Evolutionary conservation across 169 alveolate species (phyloP), one percentile per base, ranked within the genome.

Genomic region (Plasmodium adleri): DNA sequence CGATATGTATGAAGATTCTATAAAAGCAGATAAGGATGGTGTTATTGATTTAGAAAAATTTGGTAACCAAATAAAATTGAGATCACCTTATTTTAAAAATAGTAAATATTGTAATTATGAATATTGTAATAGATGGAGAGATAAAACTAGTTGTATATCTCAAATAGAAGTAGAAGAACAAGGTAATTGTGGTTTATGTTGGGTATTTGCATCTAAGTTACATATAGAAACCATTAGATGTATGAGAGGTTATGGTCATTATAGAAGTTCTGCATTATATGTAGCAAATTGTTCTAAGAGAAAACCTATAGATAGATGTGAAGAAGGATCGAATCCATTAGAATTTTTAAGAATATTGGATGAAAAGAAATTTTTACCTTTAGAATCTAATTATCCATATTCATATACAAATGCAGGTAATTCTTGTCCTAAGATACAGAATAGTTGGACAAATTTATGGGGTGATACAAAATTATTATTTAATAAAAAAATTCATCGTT

Each of bases 231-330:
- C 86, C 15, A 63, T 85, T n/a, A 85, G 85, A 47, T 85, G 91
- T 22, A 85, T 85, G 91, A 85, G 86, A 15, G 91, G 91, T 13
- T 85, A 85, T 85, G 91, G 86, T 13, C 86, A 68, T 50, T 72
- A 43, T 56, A 60, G 76, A 20, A 72, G 87, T 15, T 85, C 92
- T 15, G 75, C 92, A 15, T 49, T 85, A 24, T 85, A 12, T 59
- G 62, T 85, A 6, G 91, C 86, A 9, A 68, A 85, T 15, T 85
- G 91, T 52, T 63, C 80, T 9, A 28, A 54, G 1, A 67, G 83
- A 67, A 39, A 49, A 7, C 60, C 72, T 24, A 22, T 6, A 24
- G 71, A 80, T 12, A 85, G 20, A 70, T 71, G 91, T 45, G 47
- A 0, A 20, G 68, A 43, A n/a, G 87, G 74, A 43, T 85, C 87